Conservation (phyloP, 176 grass and related monocot genomes). For the Lolium rigidum region DNA sequence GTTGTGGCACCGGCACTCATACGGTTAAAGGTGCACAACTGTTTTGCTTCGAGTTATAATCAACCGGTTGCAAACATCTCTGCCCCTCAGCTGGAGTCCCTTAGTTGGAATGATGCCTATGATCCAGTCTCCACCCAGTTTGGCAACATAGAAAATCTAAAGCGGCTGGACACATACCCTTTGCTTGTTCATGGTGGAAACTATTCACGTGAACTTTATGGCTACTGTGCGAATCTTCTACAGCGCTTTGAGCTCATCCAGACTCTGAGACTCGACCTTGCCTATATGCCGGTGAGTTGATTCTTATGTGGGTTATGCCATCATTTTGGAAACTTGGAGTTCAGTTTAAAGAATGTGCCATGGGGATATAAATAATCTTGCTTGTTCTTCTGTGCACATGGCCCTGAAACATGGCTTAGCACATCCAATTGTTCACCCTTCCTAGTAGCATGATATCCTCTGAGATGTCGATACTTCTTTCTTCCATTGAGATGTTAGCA, state of each 20-base stretch:
- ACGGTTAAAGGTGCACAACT: too few relatives aligned
- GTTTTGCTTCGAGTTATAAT: too few relatives aligned
- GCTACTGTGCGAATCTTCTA: background rate
- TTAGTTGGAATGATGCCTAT: too few relatives aligned
- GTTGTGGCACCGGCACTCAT: too few relatives aligned
- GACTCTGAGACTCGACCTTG: background rate
- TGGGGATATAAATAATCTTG: background rate
- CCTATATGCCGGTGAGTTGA: slow-evolving; percentile 31
- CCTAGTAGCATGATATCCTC: background rate
- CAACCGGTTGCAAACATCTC: too few relatives aligned
- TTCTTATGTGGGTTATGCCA: background rate
- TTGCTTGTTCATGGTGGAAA: background rate
- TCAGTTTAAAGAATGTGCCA: background rate
- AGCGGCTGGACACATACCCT: fast-evolving
- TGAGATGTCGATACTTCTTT: background rate
- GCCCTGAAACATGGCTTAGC: background rate
- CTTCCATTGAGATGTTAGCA: background rate
- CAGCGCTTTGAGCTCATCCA: background rate
- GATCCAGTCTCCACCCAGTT: too few relatives aligned
- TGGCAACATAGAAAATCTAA: background rate
- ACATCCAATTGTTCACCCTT: background rate
- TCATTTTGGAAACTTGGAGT: background rate
- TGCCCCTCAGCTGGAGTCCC: too few relatives aligned
- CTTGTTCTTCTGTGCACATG: background rate
- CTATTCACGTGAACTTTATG: background rate